Evolutionary conservation across 768 basidiomycete species (phyloP), one percentile per base, ranked within the genome.

Genomic region (Favolaschia claudopus): DNA sequence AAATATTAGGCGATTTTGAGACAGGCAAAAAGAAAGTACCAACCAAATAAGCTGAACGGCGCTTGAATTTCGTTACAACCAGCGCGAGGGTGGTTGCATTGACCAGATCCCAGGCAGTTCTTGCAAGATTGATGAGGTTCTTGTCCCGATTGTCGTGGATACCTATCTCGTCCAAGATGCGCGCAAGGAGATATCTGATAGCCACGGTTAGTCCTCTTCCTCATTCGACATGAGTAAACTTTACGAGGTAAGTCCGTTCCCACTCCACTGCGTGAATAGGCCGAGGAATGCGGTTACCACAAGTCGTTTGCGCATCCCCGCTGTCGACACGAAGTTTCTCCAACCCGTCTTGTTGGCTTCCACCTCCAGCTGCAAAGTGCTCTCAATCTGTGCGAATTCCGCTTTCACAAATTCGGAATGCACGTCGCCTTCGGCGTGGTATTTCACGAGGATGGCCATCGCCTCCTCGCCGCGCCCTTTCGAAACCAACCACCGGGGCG

Each of bases 401-500:
- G 85, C 83, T 64, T 81, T 82, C 47, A 84, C 85, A 44, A 88
- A 82, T 57, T 83, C 82, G 2, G 82, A 81, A 32, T 76, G 65
- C 17, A 72, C 67, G 60, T 89, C 79, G 3, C 86, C 85, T 53
- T 88, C 86, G 0, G 83, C 86, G 60, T 88, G 87, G 49, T 87
- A 88, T 55, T 83, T 85, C 17, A 72, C 78, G 24, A 88, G 75
- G 39, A 84, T 77, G 1, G 68, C 72, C 48, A 71, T 69, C 0
- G 85, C 85, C 58, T 86, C 83, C 1, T 77, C 76, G 1, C 69
- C 70, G 17, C 85, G 79, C 27, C 86, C 85, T 45, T 81, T 82
- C 3, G 84, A 81, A 28, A 88, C 75, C 5, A 89, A 77, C 86
- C 86, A 89, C 34, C 85, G 80, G 15, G 88, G 88, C 12, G 85